Percentiles rank a stretch among this genome's conserved stretches.
Conservation (phyloP, 352 stramenopile species). For the Globisporangium abappressorium region DNA sequence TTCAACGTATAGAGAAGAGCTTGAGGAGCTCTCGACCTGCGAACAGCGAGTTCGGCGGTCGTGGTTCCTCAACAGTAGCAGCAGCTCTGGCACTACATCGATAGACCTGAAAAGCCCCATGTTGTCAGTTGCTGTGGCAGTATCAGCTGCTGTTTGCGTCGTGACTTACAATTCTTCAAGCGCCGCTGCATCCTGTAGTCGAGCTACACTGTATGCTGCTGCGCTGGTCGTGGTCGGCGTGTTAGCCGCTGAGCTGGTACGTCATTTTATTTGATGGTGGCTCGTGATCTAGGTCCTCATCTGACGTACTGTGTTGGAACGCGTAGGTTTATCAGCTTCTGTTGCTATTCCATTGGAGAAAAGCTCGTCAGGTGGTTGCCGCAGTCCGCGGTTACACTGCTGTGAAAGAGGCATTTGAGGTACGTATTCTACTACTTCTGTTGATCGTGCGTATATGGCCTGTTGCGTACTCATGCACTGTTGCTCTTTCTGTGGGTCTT, state of each 20-base stretch:
- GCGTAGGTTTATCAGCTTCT: slow-evolving; percentile 14
- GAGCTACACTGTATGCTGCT: neutral
- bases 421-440: neutral
- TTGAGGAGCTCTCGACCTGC: neutral
- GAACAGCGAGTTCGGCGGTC: neutral
- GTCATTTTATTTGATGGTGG: neutral
- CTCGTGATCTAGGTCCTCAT: neutral
- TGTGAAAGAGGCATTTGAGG: slow-evolving; percentile 14
- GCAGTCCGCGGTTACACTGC: neutral
- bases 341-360: slow-evolving; percentile 4
- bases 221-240: neutral
- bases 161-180: neutral
- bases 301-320: neutral
- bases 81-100: neutral
- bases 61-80: neutral
- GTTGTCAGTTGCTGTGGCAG: neutral
- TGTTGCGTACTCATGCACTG: neutral
- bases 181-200: neutral
- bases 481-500: neutral
- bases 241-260: slow-evolving; percentile 8
- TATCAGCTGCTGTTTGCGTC: neutral
- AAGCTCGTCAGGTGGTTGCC: neutral
- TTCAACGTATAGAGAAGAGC: slow-evolving; percentile 1
- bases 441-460: neutral
- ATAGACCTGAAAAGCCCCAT: neutral